phyloP scores from a whole-genome alignment of 306 rosid species.

The Senna tora region DNA sequence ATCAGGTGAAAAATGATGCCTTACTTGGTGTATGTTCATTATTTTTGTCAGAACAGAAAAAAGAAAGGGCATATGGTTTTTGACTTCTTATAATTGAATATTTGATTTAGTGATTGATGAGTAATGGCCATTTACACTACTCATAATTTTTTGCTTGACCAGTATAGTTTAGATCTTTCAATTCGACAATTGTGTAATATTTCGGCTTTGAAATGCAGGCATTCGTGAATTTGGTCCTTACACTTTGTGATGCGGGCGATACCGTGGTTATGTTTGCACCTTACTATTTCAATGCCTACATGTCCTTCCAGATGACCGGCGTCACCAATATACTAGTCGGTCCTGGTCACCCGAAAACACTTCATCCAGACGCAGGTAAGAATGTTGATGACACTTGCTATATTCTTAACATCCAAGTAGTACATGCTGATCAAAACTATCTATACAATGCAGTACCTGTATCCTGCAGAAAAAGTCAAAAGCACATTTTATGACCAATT shows the following conservation, averaged over 20 bases:
- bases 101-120: not conserved
- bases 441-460: not conserved
- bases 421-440: slow-evolving; percentile 3
- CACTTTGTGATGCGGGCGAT: slow-evolving; percentile 89
- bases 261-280: slow-evolving; percentile 79
- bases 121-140: not conserved
- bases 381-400: slow-evolving; percentile 1
- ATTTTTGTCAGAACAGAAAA: slow-evolving; percentile 4
- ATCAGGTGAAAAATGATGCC: slow-evolving; percentile 74
- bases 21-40: slow-evolving; percentile 28
- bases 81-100: slow-evolving; percentile 6
- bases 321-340: slow-evolving; percentile 83
- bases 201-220: slow-evolving; percentile 62
- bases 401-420: too few relatives aligned
- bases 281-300: slow-evolving; percentile 75
- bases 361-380: slow-evolving; percentile 85
- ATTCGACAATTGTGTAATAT: slow-evolving; percentile 26
- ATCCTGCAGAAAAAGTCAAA: too few relatives aligned
- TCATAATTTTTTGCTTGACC: slow-evolving; percentile 17
- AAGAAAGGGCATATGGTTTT: not conserved
- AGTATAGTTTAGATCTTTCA: slow-evolving; percentile 25
- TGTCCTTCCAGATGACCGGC: slow-evolving; percentile 84
- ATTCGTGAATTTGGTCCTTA: slow-evolving; percentile 91
- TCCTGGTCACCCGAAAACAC: slow-evolving; percentile 74
- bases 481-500: too few relatives aligned